These are phyloP conservation scores for Bonnemaisonia californica DNA, from an alignment of 31 red algal genomes.

Conservation along the genomic window DNA sequence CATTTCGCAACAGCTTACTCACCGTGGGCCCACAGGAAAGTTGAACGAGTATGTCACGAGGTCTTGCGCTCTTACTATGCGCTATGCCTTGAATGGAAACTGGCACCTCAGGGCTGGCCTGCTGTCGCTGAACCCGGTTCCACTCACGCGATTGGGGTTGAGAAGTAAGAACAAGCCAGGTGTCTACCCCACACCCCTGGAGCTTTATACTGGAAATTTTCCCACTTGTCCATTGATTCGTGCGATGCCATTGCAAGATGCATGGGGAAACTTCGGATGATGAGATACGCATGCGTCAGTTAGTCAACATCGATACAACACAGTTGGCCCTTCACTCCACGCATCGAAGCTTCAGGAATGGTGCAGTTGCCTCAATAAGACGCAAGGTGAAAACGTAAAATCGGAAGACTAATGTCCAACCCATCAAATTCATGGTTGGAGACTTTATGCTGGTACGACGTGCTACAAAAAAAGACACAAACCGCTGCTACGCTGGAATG, in stretches of 20 bases:
- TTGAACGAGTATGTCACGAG: background rate
- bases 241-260: slow-evolving; percentile 26
- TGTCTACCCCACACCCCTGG: slow-evolving; percentile 32
- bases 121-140: slow-evolving; percentile 44
- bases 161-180: background rate
- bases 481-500: slow-evolving; percentile 24
- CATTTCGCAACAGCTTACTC: background rate
- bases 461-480: slow-evolving; percentile 36
- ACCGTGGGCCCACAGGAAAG: background rate
- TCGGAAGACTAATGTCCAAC: slow-evolving; percentile 14
- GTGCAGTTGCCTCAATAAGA: background rate
- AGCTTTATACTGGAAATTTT: slow-evolving; percentile 45
- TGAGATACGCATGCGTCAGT: slow-evolving; percentile 19
- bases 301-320: slow-evolving; percentile 23
- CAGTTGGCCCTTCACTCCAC: slow-evolving; percentile 18
- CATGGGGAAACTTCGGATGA: background rate
- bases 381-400: slow-evolving; percentile 14
- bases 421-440: background rate
- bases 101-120: background rate
- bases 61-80: background rate
- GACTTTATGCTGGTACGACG: slow-evolving; percentile 51
- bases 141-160: slow-evolving; percentile 4
- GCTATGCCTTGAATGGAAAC: background rate
- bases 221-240: slow-evolving; percentile 26
- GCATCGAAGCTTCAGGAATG: background rate